Evolutionary conservation across 177 flowering plant genomes (phyloP).

Genomic region (Vitis hybrid): DNA sequence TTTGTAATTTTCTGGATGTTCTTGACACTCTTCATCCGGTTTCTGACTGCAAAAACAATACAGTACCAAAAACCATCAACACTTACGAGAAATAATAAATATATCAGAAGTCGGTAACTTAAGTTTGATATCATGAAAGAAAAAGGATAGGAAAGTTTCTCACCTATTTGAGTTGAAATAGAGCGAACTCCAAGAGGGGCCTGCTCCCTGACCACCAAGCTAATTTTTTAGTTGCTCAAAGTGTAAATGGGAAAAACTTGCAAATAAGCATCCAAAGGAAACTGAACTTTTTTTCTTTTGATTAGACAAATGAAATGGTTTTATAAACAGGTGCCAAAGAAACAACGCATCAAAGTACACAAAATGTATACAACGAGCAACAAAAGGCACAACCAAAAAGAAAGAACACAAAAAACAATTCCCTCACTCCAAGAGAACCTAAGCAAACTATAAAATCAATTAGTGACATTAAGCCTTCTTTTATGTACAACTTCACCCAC

Average conservation of each 20-base stretch:
- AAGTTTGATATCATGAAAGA: too few species aligned
- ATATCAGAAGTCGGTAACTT: too few species aligned
- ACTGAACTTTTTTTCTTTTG: not conserved
- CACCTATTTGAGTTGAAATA: constrained; percentile 91
- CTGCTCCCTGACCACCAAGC: constrained; percentile 54
- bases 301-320: too few species aligned
- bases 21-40: constrained; percentile 96
- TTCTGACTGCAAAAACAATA: constrained; percentile 59
- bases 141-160: constrained; percentile 6
- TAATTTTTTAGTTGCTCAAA: constrained; percentile 6
- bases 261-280: not conserved
- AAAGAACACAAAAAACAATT: too few species aligned
- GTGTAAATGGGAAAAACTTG: not conserved
- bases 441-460: too few species aligned
- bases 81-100: not conserved
- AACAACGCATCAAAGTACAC: too few species aligned
- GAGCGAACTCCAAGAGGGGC: constrained; percentile 67
- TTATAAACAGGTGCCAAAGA: too few species aligned
- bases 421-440: too few species aligned
- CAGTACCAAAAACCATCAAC: not conserved
- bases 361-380: too few species aligned
- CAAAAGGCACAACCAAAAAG: too few species aligned
- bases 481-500: too few species aligned
- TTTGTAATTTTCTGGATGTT: constrained; percentile 96
- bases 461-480: too few species aligned